A percentile compares a stretch with the other conserved stretches of the same genome.
These are phyloP conservation scores for Diphasiastrum complanatum DNA, from an alignment of 83 land plant genomes.

Conservation along the genomic window DNA sequence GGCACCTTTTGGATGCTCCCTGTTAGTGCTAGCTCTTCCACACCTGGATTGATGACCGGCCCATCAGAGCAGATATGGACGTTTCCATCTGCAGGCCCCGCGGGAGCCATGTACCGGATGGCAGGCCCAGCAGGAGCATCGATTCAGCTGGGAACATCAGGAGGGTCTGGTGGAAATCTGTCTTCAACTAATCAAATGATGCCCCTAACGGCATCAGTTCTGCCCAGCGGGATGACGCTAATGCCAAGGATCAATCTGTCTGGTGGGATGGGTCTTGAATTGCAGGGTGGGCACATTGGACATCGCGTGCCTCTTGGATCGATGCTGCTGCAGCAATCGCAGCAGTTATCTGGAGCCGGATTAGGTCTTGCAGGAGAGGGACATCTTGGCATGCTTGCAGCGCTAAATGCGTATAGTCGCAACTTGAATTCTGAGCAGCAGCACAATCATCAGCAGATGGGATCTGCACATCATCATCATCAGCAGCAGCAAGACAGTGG, in stretches of 20 bases:
- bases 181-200: constrained; percentile 5
- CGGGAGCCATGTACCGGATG: constrained; percentile 26
- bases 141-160: constrained; percentile 22
- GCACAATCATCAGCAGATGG: constrained; percentile 11
- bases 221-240: constrained; percentile 25
- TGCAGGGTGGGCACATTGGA: constrained; percentile 23
- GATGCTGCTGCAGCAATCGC: constrained; percentile 28
- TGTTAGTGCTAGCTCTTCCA: constrained; percentile 22
- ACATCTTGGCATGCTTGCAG: constrained; percentile 30
- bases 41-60: constrained; percentile 23
- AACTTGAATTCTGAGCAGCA: constrained; percentile 28
- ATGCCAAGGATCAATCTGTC: constrained; percentile 30
- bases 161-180: constrained; percentile 16
- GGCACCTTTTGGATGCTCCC: constrained; percentile 32
- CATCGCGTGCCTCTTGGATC: constrained; percentile 30
- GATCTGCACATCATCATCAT: constrained; percentile 28
- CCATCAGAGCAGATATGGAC: constrained; percentile 29
- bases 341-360: constrained; percentile 20
- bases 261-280: constrained; percentile 28
- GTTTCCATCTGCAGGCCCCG: constrained; percentile 18
- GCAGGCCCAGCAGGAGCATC: constrained; percentile 18
- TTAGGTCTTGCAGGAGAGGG: constrained; percentile 22
- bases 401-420: constrained; percentile 28
- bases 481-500: constrained; percentile 34
- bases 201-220: constrained; percentile 19